These are phyloP conservation scores for Naganishia sp. DNA, from an alignment of 1,284 basidiomycete genomes.

Conservation along the genomic window DNA sequence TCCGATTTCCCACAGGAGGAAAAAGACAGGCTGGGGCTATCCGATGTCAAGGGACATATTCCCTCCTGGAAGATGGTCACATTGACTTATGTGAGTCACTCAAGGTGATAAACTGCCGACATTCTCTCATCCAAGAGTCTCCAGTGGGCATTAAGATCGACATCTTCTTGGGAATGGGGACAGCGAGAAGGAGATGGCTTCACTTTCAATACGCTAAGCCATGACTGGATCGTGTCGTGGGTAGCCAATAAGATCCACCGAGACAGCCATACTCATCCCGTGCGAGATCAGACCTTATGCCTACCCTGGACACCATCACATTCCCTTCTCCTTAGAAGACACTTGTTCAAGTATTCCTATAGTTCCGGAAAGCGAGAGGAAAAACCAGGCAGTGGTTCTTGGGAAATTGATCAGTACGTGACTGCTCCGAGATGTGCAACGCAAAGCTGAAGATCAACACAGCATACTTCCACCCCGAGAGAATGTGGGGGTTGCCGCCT, in stretches of 20 bases:
- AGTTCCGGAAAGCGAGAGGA: neutral
- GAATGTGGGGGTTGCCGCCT: neutral
- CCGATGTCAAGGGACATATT: neutral
- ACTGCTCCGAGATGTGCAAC: neutral
- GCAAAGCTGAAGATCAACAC: no score
- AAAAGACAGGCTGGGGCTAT: neutral
- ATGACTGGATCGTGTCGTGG: conserved; percentile 16
- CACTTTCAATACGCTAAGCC: conserved; percentile 22
- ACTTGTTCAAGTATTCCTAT: conserved; percentile 2
- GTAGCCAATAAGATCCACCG: neutral
- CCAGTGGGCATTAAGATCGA: conserved; percentile 15
- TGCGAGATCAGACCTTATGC: conserved; percentile 1
- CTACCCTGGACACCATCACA: conserved; percentile 22
- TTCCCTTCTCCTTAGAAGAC: conserved; percentile 22
- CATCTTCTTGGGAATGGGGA: conserved; percentile 4
- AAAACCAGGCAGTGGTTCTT: conserved; percentile 14
- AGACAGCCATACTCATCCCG: neutral
- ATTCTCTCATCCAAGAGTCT: neutral
- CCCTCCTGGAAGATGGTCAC: conserved; percentile 23
- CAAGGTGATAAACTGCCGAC: neutral
- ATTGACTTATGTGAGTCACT: conserved; percentile 10
- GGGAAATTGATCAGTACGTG: conserved; percentile 12
- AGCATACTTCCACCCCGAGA: conserved; percentile 24
- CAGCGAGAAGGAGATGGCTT: conserved; percentile 8
- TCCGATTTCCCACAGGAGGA: conserved; percentile 4